Base-by-base conservation (phyloP, 306 rosid genomes). In the Malus sylvestris region DNA sequence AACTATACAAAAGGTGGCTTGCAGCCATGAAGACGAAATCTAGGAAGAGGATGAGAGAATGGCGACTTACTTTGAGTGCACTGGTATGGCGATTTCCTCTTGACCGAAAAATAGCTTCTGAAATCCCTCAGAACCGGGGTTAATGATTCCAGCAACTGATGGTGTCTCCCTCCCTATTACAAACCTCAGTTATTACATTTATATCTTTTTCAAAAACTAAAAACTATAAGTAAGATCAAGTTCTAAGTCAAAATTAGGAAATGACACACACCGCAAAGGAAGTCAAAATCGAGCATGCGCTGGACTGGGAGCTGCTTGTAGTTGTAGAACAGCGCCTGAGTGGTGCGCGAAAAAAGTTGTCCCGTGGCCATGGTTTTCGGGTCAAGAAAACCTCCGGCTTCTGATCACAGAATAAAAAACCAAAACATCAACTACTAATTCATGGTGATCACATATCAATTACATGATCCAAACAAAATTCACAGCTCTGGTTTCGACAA, bases 271-370 rank as follows among this genome's bases (percentile, higher is more conserved):
- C 99, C 99, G 7, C 99, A 96, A 60, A 96, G 99, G 86, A 92
- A 92, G 88, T 96, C 99, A 81, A 96, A 96, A 88, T 96, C 99
- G 66, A 96, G 98, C 99, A 96, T 96, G 84, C 98, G 86, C 84
- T 96, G 99, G 77, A 92, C 88, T 38, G 99, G 99, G 71, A 96
- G 93, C 77, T 96, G 99, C 89, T 96, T 96, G 90, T 96, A 92
- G 86, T 92, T 96, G 86, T 96, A 96, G 86, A 96, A 96, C 74
- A 96, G 76, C 30, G 99, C 98, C 74, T 96, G 99, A 2, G 99
- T 92, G 9, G 90, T 89, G 59, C 89, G 91, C 46, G 99, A 92
- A 81, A 96, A 96, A 51, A 96, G 86, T 86, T 96, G 99, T 73
- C 98, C 98, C 11, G 99, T 92, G 14, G 97, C 93, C 99, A 96